Percentiles rank a stretch among this genome's conserved stretches.
These are phyloP conservation scores for Monosporozyma unispora DNA, from an alignment of 805 yeast species.

Conservation along the genomic window DNA sequence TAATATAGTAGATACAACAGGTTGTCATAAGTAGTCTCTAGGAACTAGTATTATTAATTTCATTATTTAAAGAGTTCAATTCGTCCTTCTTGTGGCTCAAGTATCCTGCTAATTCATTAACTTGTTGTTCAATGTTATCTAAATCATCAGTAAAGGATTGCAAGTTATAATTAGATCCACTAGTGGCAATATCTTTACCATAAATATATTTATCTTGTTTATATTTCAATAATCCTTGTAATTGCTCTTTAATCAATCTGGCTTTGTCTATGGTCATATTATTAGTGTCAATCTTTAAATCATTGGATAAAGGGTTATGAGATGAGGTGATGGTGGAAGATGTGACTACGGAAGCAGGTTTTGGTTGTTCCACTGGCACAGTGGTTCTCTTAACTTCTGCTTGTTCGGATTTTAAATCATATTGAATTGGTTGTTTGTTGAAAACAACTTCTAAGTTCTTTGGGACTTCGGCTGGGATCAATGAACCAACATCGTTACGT, in stretches of 20 bases:
- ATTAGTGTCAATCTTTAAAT: not conserved
- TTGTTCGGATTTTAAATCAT: conserved; percentile 50
- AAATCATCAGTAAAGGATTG: conserved; percentile 52
- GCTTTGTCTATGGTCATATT: conserved; percentile 8
- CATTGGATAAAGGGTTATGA: not conserved
- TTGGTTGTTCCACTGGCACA: conserved; percentile 6
- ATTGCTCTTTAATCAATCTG: conserved; percentile 45
- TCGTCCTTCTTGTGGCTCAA: conserved; percentile 53
- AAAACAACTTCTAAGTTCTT: conserved; percentile 85
- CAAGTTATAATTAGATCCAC: conserved; percentile 28
- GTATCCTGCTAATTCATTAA: conserved; percentile 61
- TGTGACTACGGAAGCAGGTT: conserved; percentile 10
- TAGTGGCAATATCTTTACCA: conserved; percentile 23
- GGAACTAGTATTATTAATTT: conserved; percentile 24
- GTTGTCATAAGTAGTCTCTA: not conserved
- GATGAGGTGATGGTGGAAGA: not conserved
- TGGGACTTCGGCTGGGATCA: conserved; percentile 93
- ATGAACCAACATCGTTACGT: conserved; percentile 65
- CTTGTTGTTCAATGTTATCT: conserved; percentile 68
- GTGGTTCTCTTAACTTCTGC: conserved; percentile 31
- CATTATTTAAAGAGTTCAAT: conserved; percentile 39
- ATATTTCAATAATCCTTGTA: conserved; percentile 73
- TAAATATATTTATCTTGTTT: conserved; percentile 52
- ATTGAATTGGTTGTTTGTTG: conserved; percentile 73
- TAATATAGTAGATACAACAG: not conserved